Evolutionary conservation across 768 basidiomycete genomes (phyloP).

Genomic region (Mycena galopus): DNA sequence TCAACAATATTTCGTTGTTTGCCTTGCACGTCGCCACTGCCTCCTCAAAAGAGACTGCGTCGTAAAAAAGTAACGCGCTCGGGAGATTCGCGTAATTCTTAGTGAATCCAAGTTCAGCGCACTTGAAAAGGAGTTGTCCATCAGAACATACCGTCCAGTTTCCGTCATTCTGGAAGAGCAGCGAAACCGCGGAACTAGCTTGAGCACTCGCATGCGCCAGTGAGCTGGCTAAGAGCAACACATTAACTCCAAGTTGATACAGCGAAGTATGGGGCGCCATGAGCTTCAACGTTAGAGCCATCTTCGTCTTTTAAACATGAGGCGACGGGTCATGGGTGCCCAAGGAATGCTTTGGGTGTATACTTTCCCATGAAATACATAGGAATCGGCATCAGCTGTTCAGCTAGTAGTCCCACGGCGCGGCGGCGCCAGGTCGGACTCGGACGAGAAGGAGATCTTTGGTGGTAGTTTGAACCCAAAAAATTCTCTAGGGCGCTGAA

Average conservation of each 20-base stretch:
- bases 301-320: background rate
- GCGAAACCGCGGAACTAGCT: slow-evolving; percentile 13
- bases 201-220: background rate
- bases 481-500: too few relatives aligned
- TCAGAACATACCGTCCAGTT: slow-evolving; percentile 34
- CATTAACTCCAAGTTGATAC: background rate
- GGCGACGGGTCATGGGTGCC: background rate
- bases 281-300: background rate
- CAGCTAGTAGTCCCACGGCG: background rate
- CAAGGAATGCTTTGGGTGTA: too few relatives aligned
- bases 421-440: too few relatives aligned
- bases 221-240: background rate
- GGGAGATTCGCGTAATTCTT: slow-evolving; percentile 30
- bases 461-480: too few relatives aligned
- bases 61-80: slow-evolving; percentile 35
- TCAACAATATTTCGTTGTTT: slow-evolving; percentile 30
- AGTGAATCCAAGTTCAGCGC: background rate
- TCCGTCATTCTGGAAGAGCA: slow-evolving; percentile 37
- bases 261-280: slow-evolving; percentile 4
- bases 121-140: too few relatives aligned
- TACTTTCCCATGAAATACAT: background rate
- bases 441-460: too few relatives aligned
- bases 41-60: slow-evolving; percentile 18
- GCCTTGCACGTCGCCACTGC: slow-evolving; percentile 30
- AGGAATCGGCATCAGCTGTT: background rate